Evolutionary conservation across 1,284 basidiomycete genomes (phyloP).

Genomic region (Tetrapyrgos nigripes): DNA sequence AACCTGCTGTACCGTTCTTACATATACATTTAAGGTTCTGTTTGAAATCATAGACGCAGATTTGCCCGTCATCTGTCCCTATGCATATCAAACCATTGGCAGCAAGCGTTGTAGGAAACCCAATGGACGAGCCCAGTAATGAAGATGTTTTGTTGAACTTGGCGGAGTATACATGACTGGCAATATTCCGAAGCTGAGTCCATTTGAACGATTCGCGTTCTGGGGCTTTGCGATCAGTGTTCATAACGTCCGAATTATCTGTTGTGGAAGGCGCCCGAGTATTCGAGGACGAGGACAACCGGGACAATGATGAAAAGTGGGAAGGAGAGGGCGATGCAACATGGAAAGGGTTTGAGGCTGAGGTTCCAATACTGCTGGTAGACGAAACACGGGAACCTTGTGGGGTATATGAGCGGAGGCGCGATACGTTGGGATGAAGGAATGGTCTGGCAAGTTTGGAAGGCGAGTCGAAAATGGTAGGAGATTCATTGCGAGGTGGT

Average conservation of each 20-base stretch:
- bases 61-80: constrained; percentile 82
- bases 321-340: constrained; percentile 63
- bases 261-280: constrained; percentile 41
- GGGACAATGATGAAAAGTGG: constrained; percentile 75
- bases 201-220: constrained; percentile 78
- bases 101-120: constrained; percentile 81
- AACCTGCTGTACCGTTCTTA: constrained; percentile 72
- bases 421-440: constrained; percentile 82
- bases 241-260: constrained; percentile 21
- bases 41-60: constrained; percentile 90
- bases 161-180: constrained; percentile 59
- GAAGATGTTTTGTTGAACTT: constrained; percentile 67
- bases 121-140: constrained; percentile 64
- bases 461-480: constrained; percentile 21
- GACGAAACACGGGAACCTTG: constrained; percentile 57
- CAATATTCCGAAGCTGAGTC: constrained; percentile 73
- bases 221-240: constrained; percentile 27
- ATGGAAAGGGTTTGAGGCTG: constrained; percentile 49
- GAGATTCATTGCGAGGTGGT: constrained; percentile 43
- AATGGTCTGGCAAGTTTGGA: constrained; percentile 54
- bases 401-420: constrained; percentile 76
- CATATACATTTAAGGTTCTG: constrained; percentile 85
- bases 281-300: constrained; percentile 67
- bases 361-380: constrained; percentile 51
- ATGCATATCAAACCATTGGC: constrained; percentile 92